Percentiles rank a stretch among this genome's conserved stretches.
Evolutionary conservation across 164 flowering plant genomes (phyloP).

Genomic region (Berberis vulgaris): DNA sequence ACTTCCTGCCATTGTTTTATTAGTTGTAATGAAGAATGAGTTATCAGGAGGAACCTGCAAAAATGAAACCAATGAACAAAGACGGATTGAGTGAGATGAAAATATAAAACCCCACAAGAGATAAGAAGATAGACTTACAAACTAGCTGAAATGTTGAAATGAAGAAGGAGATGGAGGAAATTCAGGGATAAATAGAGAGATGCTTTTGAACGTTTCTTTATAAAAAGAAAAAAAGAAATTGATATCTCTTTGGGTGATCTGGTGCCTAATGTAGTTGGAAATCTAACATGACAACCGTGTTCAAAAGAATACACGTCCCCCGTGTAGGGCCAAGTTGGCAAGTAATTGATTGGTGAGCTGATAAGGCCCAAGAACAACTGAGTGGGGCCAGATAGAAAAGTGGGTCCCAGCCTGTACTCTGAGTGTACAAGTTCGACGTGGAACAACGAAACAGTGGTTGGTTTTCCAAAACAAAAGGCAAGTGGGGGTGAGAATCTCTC

Average conservation of each 20-base stretch:
- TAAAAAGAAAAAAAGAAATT: background rate
- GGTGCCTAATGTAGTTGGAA: background rate
- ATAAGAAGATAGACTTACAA: background rate
- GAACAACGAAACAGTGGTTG: too few relatives aligned
- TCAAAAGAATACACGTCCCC: too few relatives aligned
- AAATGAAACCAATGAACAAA: background rate
- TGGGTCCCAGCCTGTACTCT: too few relatives aligned
- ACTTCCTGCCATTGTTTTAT: conserved; percentile 19
- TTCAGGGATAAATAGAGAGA: conserved; percentile 5
- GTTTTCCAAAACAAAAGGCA: too few relatives aligned
- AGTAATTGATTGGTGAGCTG: too few relatives aligned
- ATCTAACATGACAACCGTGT: too few relatives aligned
- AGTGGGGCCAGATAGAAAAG: too few relatives aligned
- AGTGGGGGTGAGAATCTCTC: too few relatives aligned
- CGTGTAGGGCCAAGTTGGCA: too few relatives aligned
- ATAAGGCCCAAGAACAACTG: too few relatives aligned
- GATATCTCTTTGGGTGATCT: background rate
- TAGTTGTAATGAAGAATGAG: background rate
- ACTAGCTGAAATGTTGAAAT: background rate
- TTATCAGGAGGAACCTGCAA: too few relatives aligned
- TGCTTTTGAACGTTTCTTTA: conserved; percentile 7
- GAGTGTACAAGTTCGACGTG: too few relatives aligned
- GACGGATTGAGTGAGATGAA: background rate
- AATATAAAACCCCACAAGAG: background rate
- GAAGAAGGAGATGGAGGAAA: conserved; percentile 6